A percentile compares a stretch with the other conserved stretches of the same genome.
These are phyloP conservation scores for Gnaphalium uliginosum DNA, from an alignment of 129 eudicot species.

Conservation along the genomic window DNA sequence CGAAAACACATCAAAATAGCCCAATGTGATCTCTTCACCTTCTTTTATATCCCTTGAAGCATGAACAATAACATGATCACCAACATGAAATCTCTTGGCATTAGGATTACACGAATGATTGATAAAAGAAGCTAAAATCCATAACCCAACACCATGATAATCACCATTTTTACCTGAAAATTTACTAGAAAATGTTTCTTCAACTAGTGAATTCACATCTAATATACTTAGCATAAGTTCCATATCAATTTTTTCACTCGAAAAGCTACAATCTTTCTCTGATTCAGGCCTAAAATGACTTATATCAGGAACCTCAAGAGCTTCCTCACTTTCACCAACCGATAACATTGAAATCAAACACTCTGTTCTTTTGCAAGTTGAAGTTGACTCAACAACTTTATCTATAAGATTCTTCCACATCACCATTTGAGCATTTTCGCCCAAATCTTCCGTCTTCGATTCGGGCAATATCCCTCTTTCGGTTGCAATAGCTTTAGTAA, in stretches of 20 bases:
- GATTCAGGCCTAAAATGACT: slow-evolving; percentile 58
- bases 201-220: slow-evolving; percentile 85
- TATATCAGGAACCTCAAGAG: slow-evolving; percentile 63
- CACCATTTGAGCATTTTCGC: slow-evolving; percentile 64
- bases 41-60: slow-evolving; percentile 81
- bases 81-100: slow-evolving; percentile 69
- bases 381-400: slow-evolving; percentile 57
- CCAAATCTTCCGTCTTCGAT: slow-evolving; percentile 38
- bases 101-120: slow-evolving; percentile 94
- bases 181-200: slow-evolving; percentile 61
- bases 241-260: slow-evolving; percentile 40
- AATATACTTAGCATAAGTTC: slow-evolving; percentile 50
- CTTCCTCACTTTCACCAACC: slow-evolving; percentile 65
- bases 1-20: slow-evolving; percentile 68
- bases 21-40: slow-evolving; percentile 92
- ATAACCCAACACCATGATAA: slow-evolving; percentile 80
- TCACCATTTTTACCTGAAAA: slow-evolving; percentile 62
- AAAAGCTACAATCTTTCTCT: slow-evolving; percentile 33
- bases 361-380: slow-evolving; percentile 47
- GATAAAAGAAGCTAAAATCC: slow-evolving; percentile 79
- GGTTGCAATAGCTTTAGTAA: slow-evolving; percentile 74
- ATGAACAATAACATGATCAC: slow-evolving; percentile 71
- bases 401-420: slow-evolving; percentile 96
- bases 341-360: slow-evolving; percentile 56
- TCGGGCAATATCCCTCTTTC: slow-evolving; percentile 83